Base-by-base conservation (phyloP, 1,139 yeast genomes). In the Yamadazyma friedrichii region DNA sequence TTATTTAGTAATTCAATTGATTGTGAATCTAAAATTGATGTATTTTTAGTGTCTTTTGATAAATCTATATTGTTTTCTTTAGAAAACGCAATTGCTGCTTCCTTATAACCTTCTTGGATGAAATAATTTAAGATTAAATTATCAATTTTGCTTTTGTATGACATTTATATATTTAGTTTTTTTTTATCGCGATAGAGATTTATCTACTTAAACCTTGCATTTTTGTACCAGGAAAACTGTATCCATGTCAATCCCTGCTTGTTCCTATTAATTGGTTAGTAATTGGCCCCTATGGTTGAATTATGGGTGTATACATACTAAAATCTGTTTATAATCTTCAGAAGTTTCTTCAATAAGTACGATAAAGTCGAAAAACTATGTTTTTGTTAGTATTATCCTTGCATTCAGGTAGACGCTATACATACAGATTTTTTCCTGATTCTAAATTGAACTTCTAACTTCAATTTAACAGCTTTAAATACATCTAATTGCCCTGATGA, bases 61-160 rank as follows among this genome's bases (percentile, higher is more conserved):
- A 64, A 44, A 26, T 55, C 58, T 6, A 61, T 52, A 25, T 56
- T 53, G 10, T 62, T 61, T 47, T 80, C 84, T 34, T 60, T 59
- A 5, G 82, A 70, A 55, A 80, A 76, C 35, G 69, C 65, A 3
- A 61, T 38, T 1, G 80, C 80, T 0, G 84, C 80, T 13, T 71
- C 66, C 41, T 74, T 72, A 51, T 77, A 76, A 0, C 84, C 84
- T 52, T 80, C 84, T 45, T 75, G 76, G 20, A 80, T 72, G 44
- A 80, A 65, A 56, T 78, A 79, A 55, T 78, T 74, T 46, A 80
- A 65, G 1, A 80, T 67, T 42, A 78, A 58, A 35, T 61, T 58
- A 53, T 78, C 75, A 29, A 78, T 63, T 46, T 67, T 64, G 15
- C 54, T 55, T 42, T 67, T 70, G 15, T 38, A 42, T 3, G 36